Conservation (phyloP, 345 rosid genomes). For the Eucalyptus sp. region DNA sequence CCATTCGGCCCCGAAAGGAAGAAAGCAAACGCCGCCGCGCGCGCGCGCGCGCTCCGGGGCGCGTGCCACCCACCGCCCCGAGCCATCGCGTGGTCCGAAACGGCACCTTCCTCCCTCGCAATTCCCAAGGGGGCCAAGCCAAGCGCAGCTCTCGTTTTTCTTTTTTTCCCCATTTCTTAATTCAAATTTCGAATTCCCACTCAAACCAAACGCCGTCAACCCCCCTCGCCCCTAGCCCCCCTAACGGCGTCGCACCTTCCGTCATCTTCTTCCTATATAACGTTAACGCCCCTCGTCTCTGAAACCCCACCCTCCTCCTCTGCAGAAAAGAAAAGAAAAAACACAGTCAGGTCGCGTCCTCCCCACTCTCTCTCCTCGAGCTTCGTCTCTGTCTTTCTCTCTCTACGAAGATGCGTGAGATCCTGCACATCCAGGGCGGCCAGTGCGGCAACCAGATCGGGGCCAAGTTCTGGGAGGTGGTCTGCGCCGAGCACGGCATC, state of each 20-base stretch:
- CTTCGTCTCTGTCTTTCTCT: neutral
- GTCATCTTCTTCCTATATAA: conserved; percentile 9
- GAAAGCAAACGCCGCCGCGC: neutral
- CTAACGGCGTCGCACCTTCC: conserved; percentile 12
- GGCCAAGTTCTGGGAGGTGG: conserved; percentile 52
- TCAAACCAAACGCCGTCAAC: conserved; percentile 25
- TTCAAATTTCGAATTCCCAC: conserved; percentile 30
- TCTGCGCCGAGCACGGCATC: conserved; percentile 57
- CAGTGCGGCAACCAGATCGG: conserved; percentile 83
- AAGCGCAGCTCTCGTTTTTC: neutral
- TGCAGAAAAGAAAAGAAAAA: neutral
- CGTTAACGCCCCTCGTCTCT: neutral
- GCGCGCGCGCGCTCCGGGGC: neutral
- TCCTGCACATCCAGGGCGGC: conserved; percentile 69
- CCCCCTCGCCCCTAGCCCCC: neutral
- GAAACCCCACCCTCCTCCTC: neutral
- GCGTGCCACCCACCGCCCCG: neutral
- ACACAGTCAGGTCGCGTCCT: neutral
- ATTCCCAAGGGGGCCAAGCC: neutral
- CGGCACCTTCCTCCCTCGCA: neutral
- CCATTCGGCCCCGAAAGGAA: neutral
- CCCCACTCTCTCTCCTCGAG: neutral
- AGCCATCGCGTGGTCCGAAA: neutral
- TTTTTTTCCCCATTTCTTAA: neutral
- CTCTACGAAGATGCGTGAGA: conserved; percentile 55